These are phyloP conservation scores for Carex pumila DNA, from an alignment of 176 grass and related monocot species.

Conservation along the genomic window DNA sequence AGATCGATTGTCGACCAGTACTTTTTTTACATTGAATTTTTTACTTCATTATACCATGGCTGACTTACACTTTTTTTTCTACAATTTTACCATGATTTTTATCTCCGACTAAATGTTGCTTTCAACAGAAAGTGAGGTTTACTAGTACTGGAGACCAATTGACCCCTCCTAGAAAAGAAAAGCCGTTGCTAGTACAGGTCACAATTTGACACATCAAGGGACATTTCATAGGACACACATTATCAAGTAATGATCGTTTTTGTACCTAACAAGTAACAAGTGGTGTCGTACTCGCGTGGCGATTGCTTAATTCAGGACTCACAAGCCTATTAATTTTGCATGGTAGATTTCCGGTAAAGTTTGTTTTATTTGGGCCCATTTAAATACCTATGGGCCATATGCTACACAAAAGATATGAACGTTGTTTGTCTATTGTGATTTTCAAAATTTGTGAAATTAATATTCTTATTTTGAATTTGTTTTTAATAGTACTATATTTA, in stretches of 20 bases:
- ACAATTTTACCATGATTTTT: slow-evolving; percentile 10
- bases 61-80: not conserved
- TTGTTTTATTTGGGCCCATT: too few species aligned
- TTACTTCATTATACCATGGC: not conserved
- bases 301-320: not conserved
- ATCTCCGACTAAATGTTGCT: not conserved
- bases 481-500: too few species aligned
- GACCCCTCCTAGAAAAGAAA: not conserved
- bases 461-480: too few species aligned
- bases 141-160: not conserved
- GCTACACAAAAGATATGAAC: too few species aligned
- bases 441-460: too few species aligned
- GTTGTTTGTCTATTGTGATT: too few species aligned
- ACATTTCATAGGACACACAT: not conserved
- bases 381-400: too few species aligned
- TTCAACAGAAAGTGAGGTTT: not conserved
- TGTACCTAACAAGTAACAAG: not conserved
- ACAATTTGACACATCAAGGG: not conserved
- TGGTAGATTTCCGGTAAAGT: not conserved
- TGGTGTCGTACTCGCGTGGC: not conserved
- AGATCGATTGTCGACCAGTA: slow-evolving; percentile 31
- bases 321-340: not conserved
- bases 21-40: not conserved
- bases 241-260: not conserved
- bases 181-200: not conserved